phyloP scores from a whole-genome alignment of 176 grass and related monocot species.

The Areca catechu region DNA sequence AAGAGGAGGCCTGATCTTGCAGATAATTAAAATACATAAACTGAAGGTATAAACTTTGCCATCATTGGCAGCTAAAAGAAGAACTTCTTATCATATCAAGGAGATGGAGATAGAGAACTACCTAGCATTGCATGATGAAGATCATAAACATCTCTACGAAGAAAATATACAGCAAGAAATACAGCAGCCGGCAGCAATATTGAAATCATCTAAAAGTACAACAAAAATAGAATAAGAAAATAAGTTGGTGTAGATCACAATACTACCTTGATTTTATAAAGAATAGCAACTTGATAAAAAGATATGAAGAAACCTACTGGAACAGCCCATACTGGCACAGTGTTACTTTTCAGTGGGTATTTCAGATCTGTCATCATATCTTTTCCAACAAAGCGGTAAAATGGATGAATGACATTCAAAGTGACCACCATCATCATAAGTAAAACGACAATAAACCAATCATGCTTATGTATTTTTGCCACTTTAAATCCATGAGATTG shows the following conservation, averaged over 20 bases:
- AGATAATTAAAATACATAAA: background rate
- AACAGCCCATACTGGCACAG: constrained; percentile 52
- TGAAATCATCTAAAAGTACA: constrained; percentile 47
- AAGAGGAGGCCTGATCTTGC: constrained; percentile 45
- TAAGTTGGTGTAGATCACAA: too few relatives aligned
- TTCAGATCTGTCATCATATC: constrained; percentile 56
- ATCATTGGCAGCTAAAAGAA: too few relatives aligned
- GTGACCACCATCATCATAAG: constrained; percentile 30
- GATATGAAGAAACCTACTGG: constrained; percentile 47
- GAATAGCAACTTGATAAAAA: background rate
- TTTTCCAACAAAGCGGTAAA: constrained; percentile 57
- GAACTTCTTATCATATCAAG: too few relatives aligned
- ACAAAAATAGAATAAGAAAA: background rate
- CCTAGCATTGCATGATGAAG: constrained; percentile 70
- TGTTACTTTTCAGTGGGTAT: constrained; percentile 64
- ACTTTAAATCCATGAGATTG: constrained; percentile 47
- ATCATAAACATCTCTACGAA: constrained; percentile 68
- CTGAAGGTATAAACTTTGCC: background rate
- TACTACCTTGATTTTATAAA: too few relatives aligned
- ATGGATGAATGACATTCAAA: constrained; percentile 39
- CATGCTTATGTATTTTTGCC: constrained; percentile 39
- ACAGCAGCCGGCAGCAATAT: constrained; percentile 36
- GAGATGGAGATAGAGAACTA: background rate
- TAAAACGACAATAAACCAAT: constrained; percentile 57
- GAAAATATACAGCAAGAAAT: constrained; percentile 39